Base-by-base conservation (phyloP, 2,329 filamentous ascomycete genomes). In the Fusarium transvaalense region DNA sequence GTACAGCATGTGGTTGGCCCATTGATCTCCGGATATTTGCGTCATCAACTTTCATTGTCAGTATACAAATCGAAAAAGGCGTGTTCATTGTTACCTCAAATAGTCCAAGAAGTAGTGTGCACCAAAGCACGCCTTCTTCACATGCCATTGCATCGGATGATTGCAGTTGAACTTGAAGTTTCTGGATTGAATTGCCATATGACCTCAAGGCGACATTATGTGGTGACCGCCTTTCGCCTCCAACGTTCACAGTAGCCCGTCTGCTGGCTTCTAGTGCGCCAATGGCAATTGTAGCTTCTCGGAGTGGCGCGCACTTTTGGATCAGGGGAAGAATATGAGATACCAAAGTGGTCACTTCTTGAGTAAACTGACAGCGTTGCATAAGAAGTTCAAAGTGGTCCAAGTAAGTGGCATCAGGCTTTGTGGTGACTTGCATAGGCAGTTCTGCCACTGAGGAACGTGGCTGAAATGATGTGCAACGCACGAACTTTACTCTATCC, bases 1-100 rank as follows among this genome's bases (percentile, higher is more conserved):
- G 35, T 71, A 72, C 0, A 74, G 19, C 74, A 77, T 75, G 10
- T 77, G 76, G 10, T 59, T 74, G 2, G 65, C 62, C 74, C 74
- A 77, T 15, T 61, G 56, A 1, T 74, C 72, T 7, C 67, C 71
- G 4, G 70, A 71, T 0, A 66, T 43, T 21, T 76, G 68, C 0
- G 75, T 65, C 55, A 76, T 73, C 1, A 77, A 57, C 76, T 77
- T 5, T 0, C 0, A 8, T 14, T 0, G 0, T 75, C 21, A 71
- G 55, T 9, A 27, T 10, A 2, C 13, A 2, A 14, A 10, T 3
- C 1, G 27, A 8, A 12, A 8, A 7, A 10, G n/a, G 1, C 2
- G n/a, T 7, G 1, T 4, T 10, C 0, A 17, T 7, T 12, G 15
- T 8, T 64, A 76, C 75, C 56, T 76, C 75, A 19, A 77, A 77